Base-by-base conservation (phyloP, 768 basidiomycete genomes). In the Suillus paluster region DNA sequence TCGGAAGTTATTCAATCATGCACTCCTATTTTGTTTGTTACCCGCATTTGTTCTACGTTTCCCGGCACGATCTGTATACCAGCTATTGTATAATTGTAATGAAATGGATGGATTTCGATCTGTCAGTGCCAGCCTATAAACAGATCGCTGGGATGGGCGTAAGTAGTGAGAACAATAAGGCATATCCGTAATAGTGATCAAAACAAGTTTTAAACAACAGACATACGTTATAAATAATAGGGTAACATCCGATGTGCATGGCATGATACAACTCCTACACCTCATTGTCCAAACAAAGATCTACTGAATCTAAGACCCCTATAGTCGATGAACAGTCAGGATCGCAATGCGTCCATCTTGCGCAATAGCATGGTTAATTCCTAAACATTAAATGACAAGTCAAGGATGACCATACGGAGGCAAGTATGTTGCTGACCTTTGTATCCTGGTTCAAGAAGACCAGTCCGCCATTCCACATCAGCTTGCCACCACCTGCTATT, bases 341-440 rank as follows among this genome's bases (percentile, higher is more conserved):
- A 95, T 77, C n/a, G 94, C 93, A 19, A 93, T 83, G 30, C 83
- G 83, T 8, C 93, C 93, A 69, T 95, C 94, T 71, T 92, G 90
- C 12, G 84, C 77, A 48, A 95, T 95, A 56, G 83, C 88, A 70
- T 94, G 94, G 69, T 91, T 94, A 38, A 92, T 83, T 61, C 90
- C 92, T 92, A 67, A n/a, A n/a, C n/a, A n/a, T n/a, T n/a, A n/a
- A 19, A 44, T 54, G 52, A 17, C 36, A 39, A 25, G 39, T 55
- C 38, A 55, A 27, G 17, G 39, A 39, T 39, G 39, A 38, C 6
- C n/a, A 21, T n/a, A 21, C 23, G 45, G 23, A 42, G 39, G 19
- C 27, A 17, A 21, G 41, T 25, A 39, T 48, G 25, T 23, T n/a
- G 8, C 78, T 39, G 41, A 91, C 92, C 91, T 73, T 85, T 77